Conservation (phyloP, 768 basidiomycete genomes). For the Pisolithus tinctorius region DNA sequence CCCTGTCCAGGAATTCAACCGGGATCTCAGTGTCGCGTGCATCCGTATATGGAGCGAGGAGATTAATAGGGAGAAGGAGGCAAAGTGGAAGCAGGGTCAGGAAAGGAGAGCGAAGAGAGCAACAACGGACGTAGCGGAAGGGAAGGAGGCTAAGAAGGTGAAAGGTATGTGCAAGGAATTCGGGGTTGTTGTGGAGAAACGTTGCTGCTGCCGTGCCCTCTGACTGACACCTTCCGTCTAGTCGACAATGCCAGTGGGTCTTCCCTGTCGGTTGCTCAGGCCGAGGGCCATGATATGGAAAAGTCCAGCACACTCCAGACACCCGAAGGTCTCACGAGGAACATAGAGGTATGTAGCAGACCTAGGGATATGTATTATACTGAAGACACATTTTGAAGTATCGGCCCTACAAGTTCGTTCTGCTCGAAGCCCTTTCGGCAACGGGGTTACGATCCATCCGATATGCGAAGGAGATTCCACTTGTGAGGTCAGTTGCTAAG, state of each 20-base stretch:
- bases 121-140: background rate
- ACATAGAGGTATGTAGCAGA: background rate
- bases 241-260: background rate
- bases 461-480: constrained; percentile 95
- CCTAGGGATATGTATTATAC: background rate
- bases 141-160: constrained; percentile 33
- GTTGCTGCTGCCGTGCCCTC: background rate
- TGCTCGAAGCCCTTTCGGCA: constrained; percentile 92
- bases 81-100: constrained; percentile 48
- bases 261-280: background rate
- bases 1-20: constrained; percentile 97
- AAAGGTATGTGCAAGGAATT: constrained; percentile 32
- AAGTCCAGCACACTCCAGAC: background rate
- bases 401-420: constrained; percentile 58
- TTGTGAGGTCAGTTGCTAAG: constrained; percentile 58
- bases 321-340: background rate
- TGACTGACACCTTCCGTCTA: background rate
- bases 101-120: constrained; percentile 39
- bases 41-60: constrained; percentile 87
- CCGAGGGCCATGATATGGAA: background rate
- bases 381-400: constrained; percentile 30
- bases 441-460: constrained; percentile 94
- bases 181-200: background rate
- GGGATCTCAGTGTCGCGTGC: constrained; percentile 87
- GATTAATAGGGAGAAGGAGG: constrained; percentile 53